phyloP scores from a whole-genome alignment of 2,329 filamentous ascomycete genomes.

The Shiraia sp. region DNA sequence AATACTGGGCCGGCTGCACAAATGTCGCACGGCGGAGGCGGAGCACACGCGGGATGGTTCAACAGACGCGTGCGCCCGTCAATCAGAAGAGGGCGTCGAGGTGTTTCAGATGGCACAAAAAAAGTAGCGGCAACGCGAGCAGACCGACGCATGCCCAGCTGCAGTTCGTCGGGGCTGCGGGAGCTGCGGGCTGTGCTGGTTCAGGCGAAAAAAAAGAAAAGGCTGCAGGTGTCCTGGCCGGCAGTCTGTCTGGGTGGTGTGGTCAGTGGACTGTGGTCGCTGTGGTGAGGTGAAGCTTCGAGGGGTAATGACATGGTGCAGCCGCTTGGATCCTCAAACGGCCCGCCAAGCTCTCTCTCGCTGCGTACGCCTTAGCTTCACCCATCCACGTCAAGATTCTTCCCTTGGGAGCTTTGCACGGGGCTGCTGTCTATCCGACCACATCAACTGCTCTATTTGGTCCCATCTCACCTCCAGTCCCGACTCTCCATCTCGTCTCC shows the following conservation, averaged over 20 bases:
- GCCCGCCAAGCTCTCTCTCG: constrained; percentile 21
- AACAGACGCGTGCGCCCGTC: constrained; percentile 34
- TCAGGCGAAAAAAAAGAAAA: too few relatives aligned
- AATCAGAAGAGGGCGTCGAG: constrained; percentile 24
- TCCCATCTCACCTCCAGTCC: constrained; percentile 29
- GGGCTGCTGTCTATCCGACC: constrained; percentile 30
- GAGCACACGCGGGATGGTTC: constrained; percentile 35
- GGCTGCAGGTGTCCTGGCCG: not conserved
- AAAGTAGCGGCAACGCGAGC: constrained; percentile 23
- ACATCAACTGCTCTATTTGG: constrained; percentile 26
- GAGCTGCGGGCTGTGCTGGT: too few relatives aligned
- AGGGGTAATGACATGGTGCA: constrained; percentile 7
- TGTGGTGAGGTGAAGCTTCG: not conserved
- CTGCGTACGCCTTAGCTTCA: constrained; percentile 29
- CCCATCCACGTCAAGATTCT: constrained; percentile 37
- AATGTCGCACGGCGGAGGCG: constrained; percentile 27
- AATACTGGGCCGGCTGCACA: constrained; percentile 18
- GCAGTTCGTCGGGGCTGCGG: constrained; percentile 21
- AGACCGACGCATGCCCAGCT: constrained; percentile 15
- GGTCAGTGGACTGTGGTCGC: not conserved
- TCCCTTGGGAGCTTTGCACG: constrained; percentile 31
- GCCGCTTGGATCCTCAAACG: constrained; percentile 12
- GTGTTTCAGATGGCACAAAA: constrained; percentile 38
- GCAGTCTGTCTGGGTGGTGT: not conserved
- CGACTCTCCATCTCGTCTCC: constrained; percentile 14